Conservation (phyloP, 768 basidiomycete genomes). For the Steccherinum ochraceum region DNA sequence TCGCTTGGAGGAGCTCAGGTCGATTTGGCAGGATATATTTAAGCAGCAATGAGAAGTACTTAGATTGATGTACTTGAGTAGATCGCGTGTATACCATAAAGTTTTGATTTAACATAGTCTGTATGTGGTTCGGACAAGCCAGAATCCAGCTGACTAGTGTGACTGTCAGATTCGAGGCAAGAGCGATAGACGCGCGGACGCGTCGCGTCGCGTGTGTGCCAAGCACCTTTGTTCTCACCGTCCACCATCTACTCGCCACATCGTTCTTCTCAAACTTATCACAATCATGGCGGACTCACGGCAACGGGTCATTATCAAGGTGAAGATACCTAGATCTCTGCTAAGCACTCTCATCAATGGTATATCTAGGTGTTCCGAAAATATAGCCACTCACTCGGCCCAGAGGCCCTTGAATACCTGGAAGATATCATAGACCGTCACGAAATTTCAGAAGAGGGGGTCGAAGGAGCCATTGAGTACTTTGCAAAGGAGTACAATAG, state of each 20-base stretch:
- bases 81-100: not conserved
- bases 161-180: too few relatives aligned
- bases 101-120: too few relatives aligned
- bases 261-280: not conserved
- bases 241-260: not conserved
- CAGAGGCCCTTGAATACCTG: constrained; percentile 66
- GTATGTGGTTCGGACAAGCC: too few relatives aligned
- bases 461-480: constrained; percentile 71
- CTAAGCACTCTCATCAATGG: too few relatives aligned
- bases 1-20: constrained; percentile 59
- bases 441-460: constrained; percentile 61
- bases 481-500: constrained; percentile 85
- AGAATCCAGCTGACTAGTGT: too few relatives aligned
- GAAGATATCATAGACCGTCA: constrained; percentile 68
- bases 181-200: constrained; percentile 6
- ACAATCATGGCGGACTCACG: constrained; percentile 30
- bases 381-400: constrained; percentile 81
- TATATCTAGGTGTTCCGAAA: constrained; percentile 69
- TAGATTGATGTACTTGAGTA: too few relatives aligned
- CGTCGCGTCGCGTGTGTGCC: constrained; percentile 21
- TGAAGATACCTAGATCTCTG: constrained; percentile 10
- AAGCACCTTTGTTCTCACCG: too few relatives aligned
- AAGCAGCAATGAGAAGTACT: constrained; percentile 22
- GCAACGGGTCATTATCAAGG: constrained; percentile 41
- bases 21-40: constrained; percentile 75